Conservation (phyloP, 106 monocot species). For the Ottelia alismoides region DNA sequence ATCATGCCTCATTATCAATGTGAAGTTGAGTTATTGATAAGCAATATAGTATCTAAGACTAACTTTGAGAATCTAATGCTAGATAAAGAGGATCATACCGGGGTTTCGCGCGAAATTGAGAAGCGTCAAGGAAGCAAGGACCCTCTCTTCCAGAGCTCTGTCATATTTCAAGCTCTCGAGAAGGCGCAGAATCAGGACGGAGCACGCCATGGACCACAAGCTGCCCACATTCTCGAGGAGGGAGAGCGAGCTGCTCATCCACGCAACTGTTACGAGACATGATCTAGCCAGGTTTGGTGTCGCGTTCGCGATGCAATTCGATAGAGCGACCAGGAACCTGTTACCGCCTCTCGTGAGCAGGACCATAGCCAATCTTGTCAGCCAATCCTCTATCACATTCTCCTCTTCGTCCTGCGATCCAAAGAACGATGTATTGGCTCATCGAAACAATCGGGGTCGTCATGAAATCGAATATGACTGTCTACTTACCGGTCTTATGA, state of each 20-base stretch:
- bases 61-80: too few relatives aligned
- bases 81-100: conserved; percentile 57
- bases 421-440: background rate
- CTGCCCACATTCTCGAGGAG: conserved; percentile 10
- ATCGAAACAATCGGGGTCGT: background rate
- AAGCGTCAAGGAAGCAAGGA: conserved; percentile 56
- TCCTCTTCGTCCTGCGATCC: conserved; percentile 50
- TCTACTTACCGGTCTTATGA: conserved; percentile 15
- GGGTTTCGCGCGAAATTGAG: conserved; percentile 46
- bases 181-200: conserved; percentile 40
- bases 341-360: conserved; percentile 54
- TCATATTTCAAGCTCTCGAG: conserved; percentile 60
- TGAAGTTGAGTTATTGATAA: too few relatives aligned
- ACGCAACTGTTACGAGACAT: conserved; percentile 58
- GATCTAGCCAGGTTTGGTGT: conserved; percentile 46
- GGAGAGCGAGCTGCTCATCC: conserved; percentile 52
- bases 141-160: conserved; percentile 62
- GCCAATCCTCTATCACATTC: conserved; percentile 37
- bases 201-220: conserved; percentile 33
- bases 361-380: conserved; percentile 34
- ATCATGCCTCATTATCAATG: too few relatives aligned
- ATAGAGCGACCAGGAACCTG: conserved; percentile 40
- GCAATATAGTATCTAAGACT: too few relatives aligned
- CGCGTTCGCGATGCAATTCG: conserved; percentile 54
- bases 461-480: background rate